Evolutionary conservation across 176 grass and related monocot genomes (phyloP), one percentile per base, ranked within the genome.

Genomic region (Bromus sterilis): DNA sequence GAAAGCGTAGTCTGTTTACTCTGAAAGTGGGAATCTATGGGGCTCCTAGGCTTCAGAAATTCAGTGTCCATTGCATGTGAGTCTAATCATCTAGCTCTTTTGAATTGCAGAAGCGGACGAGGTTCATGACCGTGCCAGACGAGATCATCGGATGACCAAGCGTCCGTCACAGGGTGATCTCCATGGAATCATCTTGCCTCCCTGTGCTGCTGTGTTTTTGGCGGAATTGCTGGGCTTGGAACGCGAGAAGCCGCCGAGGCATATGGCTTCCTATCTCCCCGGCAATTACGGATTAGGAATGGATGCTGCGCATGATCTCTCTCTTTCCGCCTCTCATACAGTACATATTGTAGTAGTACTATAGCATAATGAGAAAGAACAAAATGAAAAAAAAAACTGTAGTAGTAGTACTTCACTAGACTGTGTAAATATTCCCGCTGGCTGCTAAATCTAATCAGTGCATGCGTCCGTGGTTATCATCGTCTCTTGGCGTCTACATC

Each of bases 121-220:
- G 97, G 84, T 99, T 99, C 25, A 83, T 90, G 82, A 66, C 85
- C 0, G 13, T 89, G 28, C 96, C 96, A 2, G 93, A 95, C 46
- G 96, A 93, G 85, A 95, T 99, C 78, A 96, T 98, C 44, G 84
- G 58, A 75, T 90, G 88, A 90, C 84, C 20, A 31, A 9, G 3
- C 7, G 25, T 18, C 11, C 7, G 25, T 18, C 11, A 16, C 16
- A 1, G 48, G 9, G 61, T 39, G 39, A n/a, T n/a, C 60, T 11
- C 36, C 43, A 9, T 4, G 25, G 61, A 8, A 35, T 11, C n/a
- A n/a, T 18, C 3, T 21, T 56, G 28, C 4, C 43, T 30, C 16
- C 40, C 21, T 28, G 35, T 23, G 13, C 11, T 24, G 12, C n/a
- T 56, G 32, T 58, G 40, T 28, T 56, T 11, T 72, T 55, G 43